Conservation (phyloP, 345 rosid species). For the Boechera retrofracta region DNA sequence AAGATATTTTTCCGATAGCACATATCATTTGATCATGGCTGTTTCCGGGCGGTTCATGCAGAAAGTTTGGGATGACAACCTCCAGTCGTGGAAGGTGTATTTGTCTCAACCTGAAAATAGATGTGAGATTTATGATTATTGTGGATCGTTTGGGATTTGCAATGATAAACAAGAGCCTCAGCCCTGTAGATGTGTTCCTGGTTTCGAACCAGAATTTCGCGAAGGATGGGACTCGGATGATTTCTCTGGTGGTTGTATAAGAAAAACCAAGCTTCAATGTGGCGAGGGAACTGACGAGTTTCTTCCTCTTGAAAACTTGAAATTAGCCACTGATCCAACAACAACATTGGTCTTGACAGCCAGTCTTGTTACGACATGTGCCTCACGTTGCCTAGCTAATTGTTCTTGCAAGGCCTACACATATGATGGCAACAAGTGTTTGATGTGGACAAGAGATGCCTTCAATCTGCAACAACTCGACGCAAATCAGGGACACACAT, state of each 20-base stretch:
- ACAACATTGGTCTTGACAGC: too few relatives aligned
- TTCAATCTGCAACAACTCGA: neutral
- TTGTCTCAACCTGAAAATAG: neutral
- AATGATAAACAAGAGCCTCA: rapidly evolving
- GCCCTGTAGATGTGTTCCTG: neutral
- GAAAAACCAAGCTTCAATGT: neutral
- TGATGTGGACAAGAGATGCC: neutral
- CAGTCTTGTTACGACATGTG: neutral
- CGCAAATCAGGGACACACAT: neutral
- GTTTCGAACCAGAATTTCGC: neutral
- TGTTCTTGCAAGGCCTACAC: neutral
- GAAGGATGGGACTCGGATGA: neutral
- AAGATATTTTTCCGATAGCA: rapidly evolving
- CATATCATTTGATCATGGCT: neutral
- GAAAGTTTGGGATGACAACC: rapidly evolving
- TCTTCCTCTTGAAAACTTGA: neutral
- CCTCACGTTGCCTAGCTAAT: neutral
- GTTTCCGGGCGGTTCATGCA: neutral
- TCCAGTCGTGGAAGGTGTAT: neutral
- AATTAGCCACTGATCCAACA: neutral
- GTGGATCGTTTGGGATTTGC: slow-evolving; percentile 1
- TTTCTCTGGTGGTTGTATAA: neutral
- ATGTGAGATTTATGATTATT: neutral
- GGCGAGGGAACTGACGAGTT: neutral
- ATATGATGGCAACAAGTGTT: neutral